Evolutionary conservation across 306 rosid species (phyloP), one percentile per base, ranked within the genome.

Genomic region (Medicago ruthenica): DNA sequence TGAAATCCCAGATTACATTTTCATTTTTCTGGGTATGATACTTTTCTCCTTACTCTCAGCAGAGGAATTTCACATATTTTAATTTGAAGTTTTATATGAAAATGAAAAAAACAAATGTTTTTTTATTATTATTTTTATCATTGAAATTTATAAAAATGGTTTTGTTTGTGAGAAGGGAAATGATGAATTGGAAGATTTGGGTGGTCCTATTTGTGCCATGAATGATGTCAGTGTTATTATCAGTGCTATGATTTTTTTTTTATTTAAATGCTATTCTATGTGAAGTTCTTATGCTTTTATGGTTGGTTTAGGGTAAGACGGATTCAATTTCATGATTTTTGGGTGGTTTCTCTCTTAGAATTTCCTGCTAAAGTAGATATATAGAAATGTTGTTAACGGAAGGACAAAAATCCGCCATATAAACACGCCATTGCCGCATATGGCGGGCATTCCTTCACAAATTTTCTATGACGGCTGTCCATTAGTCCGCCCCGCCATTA

Each of bases 41-140:
- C 39, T 62, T 62, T 22, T 2, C 14, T 34, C 41, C 53, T 45
- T 48, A 9, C 58, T 68, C 24, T 12, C n/a, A n/a, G n/a, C n/a
- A n/a, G n/a, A n/a, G n/a, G n/a, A n/a, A n/a, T n/a, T 47, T 78
- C 31, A 18, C 13, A 59, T 77, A 10, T 59, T 77, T 14, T 77
- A 10, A 47, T 77, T 14, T 36, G 22, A 69, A 27, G 60, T 58
- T 45, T 44, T 58, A 55, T 54, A 5, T 20, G 24, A 22, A 73
- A 50, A 70, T 18, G n/a, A 3, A 59, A 17, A n/a, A 64, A 17
- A 16, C 3, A 36, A 6, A 4, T 1, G 20, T 3, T 18, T n/a
- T 57, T 20, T 20, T 24, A 6, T 21, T 58, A 3, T 22, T 12
- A 7, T 51, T 16, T 7, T n/a, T 16, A 9, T n/a, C 37, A 36